Evolutionary conservation across 2,329 filamentous ascomycete genomes (phyloP).

Genomic region (Neofusicoccum sp.): DNA sequence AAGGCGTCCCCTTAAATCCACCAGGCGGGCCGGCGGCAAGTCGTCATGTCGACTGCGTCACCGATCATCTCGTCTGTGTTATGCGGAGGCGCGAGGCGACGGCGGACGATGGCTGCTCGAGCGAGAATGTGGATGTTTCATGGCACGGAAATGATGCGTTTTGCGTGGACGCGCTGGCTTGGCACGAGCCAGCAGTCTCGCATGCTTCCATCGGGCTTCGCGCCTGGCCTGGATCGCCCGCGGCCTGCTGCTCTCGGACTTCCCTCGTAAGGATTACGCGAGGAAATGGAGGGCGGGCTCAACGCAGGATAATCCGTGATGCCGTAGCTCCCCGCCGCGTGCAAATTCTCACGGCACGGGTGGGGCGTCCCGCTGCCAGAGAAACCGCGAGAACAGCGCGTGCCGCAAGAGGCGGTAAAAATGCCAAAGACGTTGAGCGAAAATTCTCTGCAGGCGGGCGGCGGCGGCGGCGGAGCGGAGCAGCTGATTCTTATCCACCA

Average conservation of each 20-base stretch:
- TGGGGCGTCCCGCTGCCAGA: slow-evolving; percentile 12
- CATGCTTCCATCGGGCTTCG: slow-evolving; percentile 13
- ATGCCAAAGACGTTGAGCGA: slow-evolving; percentile 9
- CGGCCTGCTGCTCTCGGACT: slow-evolving; percentile 11
- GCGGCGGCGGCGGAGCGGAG: slow-evolving; percentile 17
- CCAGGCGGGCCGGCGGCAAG: neutral
- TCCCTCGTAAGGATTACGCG: slow-evolving; percentile 16
- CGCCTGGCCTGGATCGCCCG: neutral
- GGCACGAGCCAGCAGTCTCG: slow-evolving; percentile 10
- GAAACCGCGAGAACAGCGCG: slow-evolving; percentile 12
- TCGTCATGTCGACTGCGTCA: slow-evolving; percentile 1
- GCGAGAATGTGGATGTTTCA: slow-evolving; percentile 15
- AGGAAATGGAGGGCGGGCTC: slow-evolving; percentile 1
- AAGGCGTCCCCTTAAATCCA: neutral
- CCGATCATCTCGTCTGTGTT: slow-evolving; percentile 4
- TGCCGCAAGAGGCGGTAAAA: slow-evolving; percentile 7
- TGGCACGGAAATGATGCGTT: slow-evolving; percentile 14
- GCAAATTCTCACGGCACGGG: slow-evolving; percentile 15
- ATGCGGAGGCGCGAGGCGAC: slow-evolving; percentile 7
- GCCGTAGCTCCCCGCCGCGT: slow-evolving; percentile 9
- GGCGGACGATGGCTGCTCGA: neutral
- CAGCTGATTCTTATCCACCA: slow-evolving; percentile 15
- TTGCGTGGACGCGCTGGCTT: slow-evolving; percentile 6
- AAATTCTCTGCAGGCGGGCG: slow-evolving; percentile 18
- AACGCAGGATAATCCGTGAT: neutral